Evolutionary conservation across 148 eudicot species (phyloP), one percentile per base, ranked within the genome.

Genomic region (Vaccinium darrowii): DNA sequence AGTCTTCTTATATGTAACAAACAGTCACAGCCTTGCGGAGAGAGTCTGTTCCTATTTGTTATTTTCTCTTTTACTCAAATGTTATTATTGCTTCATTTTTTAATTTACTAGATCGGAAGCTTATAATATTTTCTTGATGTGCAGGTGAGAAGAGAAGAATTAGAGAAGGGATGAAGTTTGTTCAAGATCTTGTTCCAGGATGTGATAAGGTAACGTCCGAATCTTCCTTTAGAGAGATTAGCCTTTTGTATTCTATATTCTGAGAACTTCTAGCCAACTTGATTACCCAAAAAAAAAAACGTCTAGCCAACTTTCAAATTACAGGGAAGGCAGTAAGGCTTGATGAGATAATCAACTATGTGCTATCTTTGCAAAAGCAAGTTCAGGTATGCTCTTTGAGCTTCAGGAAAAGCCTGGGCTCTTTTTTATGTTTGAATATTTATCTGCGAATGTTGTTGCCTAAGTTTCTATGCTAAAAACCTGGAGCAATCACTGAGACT

Each of bases 171-270:
- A 78, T 69, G 86, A 84, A 84, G 39, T 43, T 79, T 52, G 78
- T 84, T 79, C 86, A 84, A 54, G 86, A 79, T 79, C 82, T 84
- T 78, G 86, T 84, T 79, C 86, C 86, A 5, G 78, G 83, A 79
- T 84, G 86, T 58, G 71, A 71, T 14, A 84, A 84, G 86, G 86
- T 84, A 84, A 36, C 33, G 14, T 5, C 67, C 33, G 13, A 5
- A 10, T 16, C 0, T 18, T 57, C 16, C 67, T 78, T 27, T 2
- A 5, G 43, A 62, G 60, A 84, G 49, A 15, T 27, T 43, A n/a
- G 54, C 56, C 43, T 81, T 65, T 8, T 6, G 83, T 13, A 62
- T 43, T 33, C 57, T 49, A 65, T 47, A 4, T 63, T 50, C 43
- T 15, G 23, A 63, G 51, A 63, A 27, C 3, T 47, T 65, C 76